A percentile compares a stretch with the other conserved stretches of the same genome.
These are phyloP conservation scores for Trypanosoma lewisi DNA, from an alignment of 208 protist species.

Conservation along the genomic window DNA sequence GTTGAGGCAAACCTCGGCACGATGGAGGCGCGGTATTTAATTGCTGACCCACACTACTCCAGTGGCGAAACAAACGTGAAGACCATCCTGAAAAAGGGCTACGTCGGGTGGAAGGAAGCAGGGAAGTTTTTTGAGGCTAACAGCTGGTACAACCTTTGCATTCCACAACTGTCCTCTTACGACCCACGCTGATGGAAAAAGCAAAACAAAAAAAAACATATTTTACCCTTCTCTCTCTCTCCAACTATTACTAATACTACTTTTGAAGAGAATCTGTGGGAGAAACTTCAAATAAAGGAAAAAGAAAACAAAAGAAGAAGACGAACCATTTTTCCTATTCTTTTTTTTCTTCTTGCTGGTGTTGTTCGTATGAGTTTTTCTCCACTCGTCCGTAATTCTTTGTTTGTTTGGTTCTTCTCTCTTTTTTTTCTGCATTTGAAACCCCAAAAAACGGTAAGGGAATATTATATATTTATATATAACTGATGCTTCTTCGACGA, in stretches of 20 bases:
- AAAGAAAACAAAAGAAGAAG: no score
- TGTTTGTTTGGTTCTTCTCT: no score
- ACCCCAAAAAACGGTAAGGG: no score
- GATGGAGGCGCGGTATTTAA: slow-evolving; percentile 80
- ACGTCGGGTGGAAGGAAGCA: slow-evolving; percentile 87
- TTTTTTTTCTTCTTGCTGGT: no score
- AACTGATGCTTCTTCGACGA: slow-evolving; percentile 63
- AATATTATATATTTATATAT: slow-evolving; percentile 6
- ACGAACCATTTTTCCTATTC: no score
- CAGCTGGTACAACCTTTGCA: slow-evolving; percentile 94
- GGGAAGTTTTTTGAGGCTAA: slow-evolving; percentile 79
- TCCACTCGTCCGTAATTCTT: no score
- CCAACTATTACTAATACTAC: slow-evolving; percentile 10
- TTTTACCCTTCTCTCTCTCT: background rate
- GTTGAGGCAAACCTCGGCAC: slow-evolving; percentile 85
- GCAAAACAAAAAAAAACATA: background rate
- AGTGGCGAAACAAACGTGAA: slow-evolving; percentile 72
- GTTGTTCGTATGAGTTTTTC: no score
- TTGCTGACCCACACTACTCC: slow-evolving; percentile 94
- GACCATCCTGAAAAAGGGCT: slow-evolving; percentile 83
- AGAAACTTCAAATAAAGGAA: background rate
- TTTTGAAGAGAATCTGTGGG: slow-evolving; percentile 10
- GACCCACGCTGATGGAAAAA: slow-evolving; percentile 48
- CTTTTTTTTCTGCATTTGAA: no score
- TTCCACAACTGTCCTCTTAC: slow-evolving; percentile 67